Base-by-base conservation (phyloP, 305 asterid species). In the Fraxinus angustifolia region DNA sequence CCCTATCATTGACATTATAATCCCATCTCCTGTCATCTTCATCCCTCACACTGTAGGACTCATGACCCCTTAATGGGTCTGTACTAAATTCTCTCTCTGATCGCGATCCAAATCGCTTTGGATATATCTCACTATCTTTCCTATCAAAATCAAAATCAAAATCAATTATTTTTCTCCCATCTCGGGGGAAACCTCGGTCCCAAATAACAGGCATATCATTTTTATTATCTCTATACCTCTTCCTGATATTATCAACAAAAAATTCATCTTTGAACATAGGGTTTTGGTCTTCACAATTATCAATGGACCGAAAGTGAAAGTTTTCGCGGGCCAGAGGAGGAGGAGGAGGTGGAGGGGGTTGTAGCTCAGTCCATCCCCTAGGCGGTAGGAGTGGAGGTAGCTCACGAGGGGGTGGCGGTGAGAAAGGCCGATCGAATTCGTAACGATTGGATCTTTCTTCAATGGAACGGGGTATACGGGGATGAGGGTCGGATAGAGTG, bases 11-110 rank as follows among this genome's bases (percentile, higher is more conserved):
- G 36, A 75, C 73, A 76, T 82, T 79, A 88, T 62, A 75, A 77
- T 81, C 84, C 87, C 87, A 79, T 78, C 89, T 88, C 83, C 80
- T 75, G 79, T 70, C 87, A 79, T 80, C 89, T 83, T 75, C 88
- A 62, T 81, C 87, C 83, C 79, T 81, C 75, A 80, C 86, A 23
- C 42, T 74, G 65, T 82, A 86, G 65, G 86, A 53, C 42, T 85
- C 90, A 84, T 82, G 74, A 53, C 38, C 81, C 75, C 82, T 72
- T 17, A 34, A 7, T 72, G 76, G 31, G 16, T 80, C 81, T 33
- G 65, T 68, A 56, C 68, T 21, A 17, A 73, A 14, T 60, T 87
- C 80, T 86, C 31, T 83, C 77, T 75, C 83, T 73, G 40, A 75
- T 78, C 84, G 87, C 50, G 34, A 19, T 36, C 62, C 78, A 38